Base-by-base conservation (phyloP, 2,329 filamentous ascomycete species). In the Fusarium sp. region DNA sequence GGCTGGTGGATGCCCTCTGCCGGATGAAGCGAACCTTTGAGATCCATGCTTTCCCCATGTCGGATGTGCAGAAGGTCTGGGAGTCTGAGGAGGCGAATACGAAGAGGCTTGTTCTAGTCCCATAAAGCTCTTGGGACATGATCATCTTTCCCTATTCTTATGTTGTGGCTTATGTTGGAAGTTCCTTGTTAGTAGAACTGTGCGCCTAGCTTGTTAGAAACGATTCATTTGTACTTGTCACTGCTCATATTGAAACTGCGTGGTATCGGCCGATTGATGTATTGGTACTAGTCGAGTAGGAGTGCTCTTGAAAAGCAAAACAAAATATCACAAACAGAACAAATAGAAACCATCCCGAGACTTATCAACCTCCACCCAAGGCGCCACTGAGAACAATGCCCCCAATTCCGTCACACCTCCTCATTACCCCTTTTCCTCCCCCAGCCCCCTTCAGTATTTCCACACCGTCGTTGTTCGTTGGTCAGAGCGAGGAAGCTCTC, bases 101-200 rank as follows among this genome's bases (percentile, higher is more conserved):
- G 4, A 68, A 68, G 60, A 63, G 68, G 4, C 54, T 70, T 27
- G 65, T 70, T 20, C 33, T 70, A 38, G 47, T 70, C 6, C 68
- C 68, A 3, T 66, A 25, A 38, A 33, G 13, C 20, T 35, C 14
- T 36, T 36, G 35, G 6, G 35, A 36, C 14, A 40, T n/a, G 9
- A n/a, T n/a, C 18, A 40, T 10, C 4, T n/a, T 40, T 9, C 9
- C 18, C 10, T n/a, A 40, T 40, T 10, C 9, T n/a, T n/a, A n/a
- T 18, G 18, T 25, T 47, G 7, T 31, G 6, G 27, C 27, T 18
- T 31, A 20, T 33, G 8, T 31, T n/a, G 11, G 6, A 54, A n/a
- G 14, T 14, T 54, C 4, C 7, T 31, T 31, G 27, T 31, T 4
- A n/a, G 7, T 31, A 54, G 4, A 52, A 20, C 18, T 20, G 10